Evolutionary conservation across 768 basidiomycete species (phyloP).

Genomic region (Suillus spraguei): DNA sequence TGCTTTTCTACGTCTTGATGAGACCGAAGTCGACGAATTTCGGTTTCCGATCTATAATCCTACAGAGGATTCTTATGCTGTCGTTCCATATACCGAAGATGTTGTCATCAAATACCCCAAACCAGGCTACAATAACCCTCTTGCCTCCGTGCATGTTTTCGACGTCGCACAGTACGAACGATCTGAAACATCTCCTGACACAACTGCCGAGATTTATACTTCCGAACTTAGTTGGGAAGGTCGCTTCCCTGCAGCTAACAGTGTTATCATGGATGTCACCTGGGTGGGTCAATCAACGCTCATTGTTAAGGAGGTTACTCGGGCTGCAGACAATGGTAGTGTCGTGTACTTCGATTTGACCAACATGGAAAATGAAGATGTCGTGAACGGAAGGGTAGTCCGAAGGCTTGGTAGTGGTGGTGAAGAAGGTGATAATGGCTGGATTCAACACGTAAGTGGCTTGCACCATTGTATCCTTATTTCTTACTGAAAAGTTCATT

Average conservation of each 20-base stretch:
- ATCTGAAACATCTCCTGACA: conserved; percentile 26
- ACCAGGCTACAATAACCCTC: conserved; percentile 87
- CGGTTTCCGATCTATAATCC: conserved; percentile 93
- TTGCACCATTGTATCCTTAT: background rate
- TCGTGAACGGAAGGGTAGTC: conserved; percentile 56
- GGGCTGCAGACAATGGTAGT: conserved; percentile 79
- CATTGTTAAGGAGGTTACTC: conserved; percentile 84
- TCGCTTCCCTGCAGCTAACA: conserved; percentile 57
- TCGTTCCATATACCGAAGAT: conserved; percentile 75
- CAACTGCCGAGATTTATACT: conserved; percentile 45
- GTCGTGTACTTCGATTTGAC: conserved; percentile 75
- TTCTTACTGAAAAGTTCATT: conserved; percentile 8
- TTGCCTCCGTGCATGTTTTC: conserved; percentile 83
- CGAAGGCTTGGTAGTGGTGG: conserved; percentile 80
- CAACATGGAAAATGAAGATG: conserved; percentile 25
- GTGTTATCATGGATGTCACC: conserved; percentile 78
- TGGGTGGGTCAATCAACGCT: conserved; percentile 83
- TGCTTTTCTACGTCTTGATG: conserved; percentile 88
- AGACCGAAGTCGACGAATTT: conserved; percentile 85
- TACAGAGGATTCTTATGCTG: conserved; percentile 62
- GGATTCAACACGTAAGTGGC: conserved; percentile 82
- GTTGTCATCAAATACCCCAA: conserved; percentile 82
- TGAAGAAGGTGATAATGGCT: conserved; percentile 89
- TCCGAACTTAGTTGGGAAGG: conserved; percentile 68
- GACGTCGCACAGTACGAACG: conserved; percentile 60